Conservation (phyloP, 352 stramenopile species). For the Phytophthora niederhauseri region DNA sequence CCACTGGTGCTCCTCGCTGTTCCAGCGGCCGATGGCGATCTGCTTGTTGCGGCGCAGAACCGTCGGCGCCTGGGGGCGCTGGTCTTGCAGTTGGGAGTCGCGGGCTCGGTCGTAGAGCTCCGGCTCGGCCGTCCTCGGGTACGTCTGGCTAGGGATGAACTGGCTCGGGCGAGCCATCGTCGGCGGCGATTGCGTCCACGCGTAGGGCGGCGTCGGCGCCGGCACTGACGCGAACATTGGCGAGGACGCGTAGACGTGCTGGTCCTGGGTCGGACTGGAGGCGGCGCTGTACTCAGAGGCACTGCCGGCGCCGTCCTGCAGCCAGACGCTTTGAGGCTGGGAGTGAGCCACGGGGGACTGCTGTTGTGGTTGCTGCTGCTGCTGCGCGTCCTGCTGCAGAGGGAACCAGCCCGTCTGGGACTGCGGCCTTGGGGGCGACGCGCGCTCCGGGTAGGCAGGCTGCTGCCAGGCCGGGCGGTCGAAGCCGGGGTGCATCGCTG, state of each 20-base stretch:
- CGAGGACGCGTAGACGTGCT: constrained; percentile 15
- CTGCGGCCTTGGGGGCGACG: constrained; percentile 27
- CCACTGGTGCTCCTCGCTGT: constrained; percentile 70
- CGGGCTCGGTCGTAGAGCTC: constrained; percentile 19
- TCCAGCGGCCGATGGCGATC: constrained; percentile 81
- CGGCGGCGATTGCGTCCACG: constrained; percentile 23
- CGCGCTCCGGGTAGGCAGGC: constrained; percentile 6
- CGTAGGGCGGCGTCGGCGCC: constrained; percentile 16
- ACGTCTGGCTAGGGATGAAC: constrained; percentile 23
- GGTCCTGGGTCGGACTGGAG: constrained; percentile 10
- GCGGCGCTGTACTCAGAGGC: neutral
- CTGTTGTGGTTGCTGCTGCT: constrained; percentile 17
- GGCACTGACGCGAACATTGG: constrained; percentile 19
- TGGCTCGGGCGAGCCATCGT: constrained; percentile 3
- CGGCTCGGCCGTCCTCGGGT: constrained; percentile 10
- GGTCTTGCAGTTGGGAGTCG: neutral
- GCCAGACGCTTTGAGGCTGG: constrained; percentile 16
- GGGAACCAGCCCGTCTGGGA: constrained; percentile 65
- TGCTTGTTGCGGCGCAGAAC: constrained; percentile 48
- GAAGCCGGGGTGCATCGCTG: constrained; percentile 18
- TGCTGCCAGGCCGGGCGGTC: constrained; percentile 22
- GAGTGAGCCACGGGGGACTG: neutral
- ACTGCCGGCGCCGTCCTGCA: constrained; percentile 7
- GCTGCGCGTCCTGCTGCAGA: constrained; percentile 34
- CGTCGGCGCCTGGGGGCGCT: constrained; percentile 12